Percentiles rank a stretch among this genome's conserved stretches.
These are phyloP conservation scores for Alternaria postmessia DNA, from an alignment of 2,329 filamentous ascomycete genomes.

Conservation along the genomic window DNA sequence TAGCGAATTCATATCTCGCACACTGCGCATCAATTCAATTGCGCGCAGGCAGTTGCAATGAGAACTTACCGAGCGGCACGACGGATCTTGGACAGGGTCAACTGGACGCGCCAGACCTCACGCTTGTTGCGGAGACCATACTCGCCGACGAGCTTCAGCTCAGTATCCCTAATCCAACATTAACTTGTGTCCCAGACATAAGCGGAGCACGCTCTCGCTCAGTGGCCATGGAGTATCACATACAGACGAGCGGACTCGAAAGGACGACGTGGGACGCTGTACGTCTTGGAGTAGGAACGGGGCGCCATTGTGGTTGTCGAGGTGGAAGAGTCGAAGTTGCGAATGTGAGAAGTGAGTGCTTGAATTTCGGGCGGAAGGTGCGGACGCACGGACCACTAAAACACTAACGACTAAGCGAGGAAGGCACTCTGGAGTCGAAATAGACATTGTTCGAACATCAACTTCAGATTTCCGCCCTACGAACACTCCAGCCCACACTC, in stretches of 20 bases:
- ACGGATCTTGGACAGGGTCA: constrained; percentile 99
- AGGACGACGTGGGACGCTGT: constrained; percentile 96
- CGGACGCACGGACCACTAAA: too few relatives aligned
- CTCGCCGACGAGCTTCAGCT: constrained; percentile 99
- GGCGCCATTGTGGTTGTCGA: constrained; percentile 54
- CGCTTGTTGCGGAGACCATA: constrained; percentile 99
- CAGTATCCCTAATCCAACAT: constrained; percentile 83
- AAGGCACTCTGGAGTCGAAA: too few relatives aligned
- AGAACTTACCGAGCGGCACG: constrained; percentile 94
- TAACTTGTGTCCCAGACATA: constrained; percentile 84
- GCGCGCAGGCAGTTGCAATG: background rate
- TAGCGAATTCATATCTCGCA: constrained; percentile 20
- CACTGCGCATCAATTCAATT: constrained; percentile 20
- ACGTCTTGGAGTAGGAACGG: constrained; percentile 96
- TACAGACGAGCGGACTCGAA: constrained; percentile 99
- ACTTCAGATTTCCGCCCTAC: too few relatives aligned
- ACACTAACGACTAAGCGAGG: too few relatives aligned
- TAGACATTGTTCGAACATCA: too few relatives aligned
- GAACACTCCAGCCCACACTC: constrained; percentile 32
- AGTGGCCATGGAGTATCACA: constrained; percentile 88
- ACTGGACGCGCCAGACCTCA: constrained; percentile 99
- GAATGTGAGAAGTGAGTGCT: too few relatives aligned
- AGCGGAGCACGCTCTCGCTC: constrained; percentile 98
- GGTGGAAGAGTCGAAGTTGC: too few relatives aligned
- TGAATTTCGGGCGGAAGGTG: too few relatives aligned